Conservation (phyloP, 2,329 filamentous ascomycete genomes). For the Botrytis squamosa region DNA sequence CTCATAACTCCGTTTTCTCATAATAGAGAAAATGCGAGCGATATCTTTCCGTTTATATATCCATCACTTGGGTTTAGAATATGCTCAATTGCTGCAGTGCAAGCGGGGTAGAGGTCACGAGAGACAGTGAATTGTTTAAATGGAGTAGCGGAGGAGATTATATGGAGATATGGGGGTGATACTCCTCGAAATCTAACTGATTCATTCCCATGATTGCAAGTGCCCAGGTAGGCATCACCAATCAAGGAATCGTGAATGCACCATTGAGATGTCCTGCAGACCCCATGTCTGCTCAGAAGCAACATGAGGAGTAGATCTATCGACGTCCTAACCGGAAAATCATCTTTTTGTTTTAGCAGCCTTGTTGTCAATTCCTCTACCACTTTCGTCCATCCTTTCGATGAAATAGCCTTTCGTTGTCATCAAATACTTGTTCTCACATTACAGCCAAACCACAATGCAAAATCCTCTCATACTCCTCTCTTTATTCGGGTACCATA, state of each 20-base stretch:
- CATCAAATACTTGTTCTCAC: not conserved
- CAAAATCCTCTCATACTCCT: not conserved
- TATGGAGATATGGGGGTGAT: not conserved
- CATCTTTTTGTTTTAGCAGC: fast-evolving
- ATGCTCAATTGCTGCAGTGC: not conserved
- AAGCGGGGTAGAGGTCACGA: not conserved
- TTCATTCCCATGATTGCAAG: not conserved
- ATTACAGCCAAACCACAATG: not conserved
- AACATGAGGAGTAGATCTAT: not conserved
- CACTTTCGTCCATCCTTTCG: not conserved
- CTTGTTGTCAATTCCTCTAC: not conserved
- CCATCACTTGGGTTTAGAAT: not conserved
- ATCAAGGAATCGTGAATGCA: too few relatives aligned
- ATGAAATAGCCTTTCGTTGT: not conserved
- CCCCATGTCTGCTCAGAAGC: not conserved
- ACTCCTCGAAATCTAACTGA: too few relatives aligned
- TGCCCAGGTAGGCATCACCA: not conserved
- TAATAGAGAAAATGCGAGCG: not conserved
- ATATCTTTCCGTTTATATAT: not conserved
- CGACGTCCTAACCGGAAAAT: fast-evolving
- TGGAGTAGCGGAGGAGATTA: not conserved
- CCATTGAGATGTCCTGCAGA: too few relatives aligned
- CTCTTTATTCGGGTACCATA: not conserved
- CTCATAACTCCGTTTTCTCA: not conserved
- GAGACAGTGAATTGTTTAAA: not conserved